Percentiles rank a stretch among this genome's conserved stretches.
Evolutionary conservation across 495 filamentous ascomycete species (phyloP).

Genomic region (Staphylotrichum tortipilum): DNA sequence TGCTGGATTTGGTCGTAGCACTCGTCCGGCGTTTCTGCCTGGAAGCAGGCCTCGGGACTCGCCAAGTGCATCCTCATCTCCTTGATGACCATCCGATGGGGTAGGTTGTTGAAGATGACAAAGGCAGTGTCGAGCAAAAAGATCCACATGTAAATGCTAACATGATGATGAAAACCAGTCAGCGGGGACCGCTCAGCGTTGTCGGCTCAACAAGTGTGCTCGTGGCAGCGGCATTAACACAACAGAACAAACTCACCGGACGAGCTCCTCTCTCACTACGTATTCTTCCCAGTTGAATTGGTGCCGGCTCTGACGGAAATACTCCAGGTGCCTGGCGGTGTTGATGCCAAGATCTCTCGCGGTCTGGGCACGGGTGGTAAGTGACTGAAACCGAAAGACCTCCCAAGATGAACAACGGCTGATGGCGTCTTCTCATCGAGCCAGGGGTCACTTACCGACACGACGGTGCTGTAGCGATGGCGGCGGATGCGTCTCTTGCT

Average conservation of each 20-base stretch:
- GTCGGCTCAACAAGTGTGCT: too few relatives aligned
- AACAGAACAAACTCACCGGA: constrained; percentile 17
- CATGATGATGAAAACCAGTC: background rate
- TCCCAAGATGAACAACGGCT: too few relatives aligned
- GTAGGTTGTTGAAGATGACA: constrained; percentile 29
- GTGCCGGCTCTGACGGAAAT: constrained; percentile 13
- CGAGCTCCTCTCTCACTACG: constrained; percentile 21
- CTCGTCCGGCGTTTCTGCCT: constrained; percentile 16
- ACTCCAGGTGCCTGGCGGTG: constrained; percentile 20
- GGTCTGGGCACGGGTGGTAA: constrained; percentile 3
- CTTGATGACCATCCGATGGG: constrained; percentile 29
- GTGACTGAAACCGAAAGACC: too few relatives aligned
- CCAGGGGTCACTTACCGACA: constrained; percentile 15
- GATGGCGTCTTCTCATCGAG: too few relatives aligned
- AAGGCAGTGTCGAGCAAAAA: constrained; percentile 26
- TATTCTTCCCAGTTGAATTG: constrained; percentile 24
- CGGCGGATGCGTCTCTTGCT: constrained; percentile 23
- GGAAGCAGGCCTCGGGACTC: constrained; percentile 24
- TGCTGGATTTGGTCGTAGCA: constrained; percentile 18
- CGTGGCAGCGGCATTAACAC: too few relatives aligned
- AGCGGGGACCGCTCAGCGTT: too few relatives aligned
- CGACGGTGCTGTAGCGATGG: constrained; percentile 23
- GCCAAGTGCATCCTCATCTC: constrained; percentile 29
- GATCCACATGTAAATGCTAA: constrained; percentile 19
- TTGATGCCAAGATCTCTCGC: constrained; percentile 23